A percentile compares a stretch with the other conserved stretches of the same genome.
phyloP scores from a whole-genome alignment of 1,139 yeast species.

The Yamadazyma membranifaciens region DNA sequence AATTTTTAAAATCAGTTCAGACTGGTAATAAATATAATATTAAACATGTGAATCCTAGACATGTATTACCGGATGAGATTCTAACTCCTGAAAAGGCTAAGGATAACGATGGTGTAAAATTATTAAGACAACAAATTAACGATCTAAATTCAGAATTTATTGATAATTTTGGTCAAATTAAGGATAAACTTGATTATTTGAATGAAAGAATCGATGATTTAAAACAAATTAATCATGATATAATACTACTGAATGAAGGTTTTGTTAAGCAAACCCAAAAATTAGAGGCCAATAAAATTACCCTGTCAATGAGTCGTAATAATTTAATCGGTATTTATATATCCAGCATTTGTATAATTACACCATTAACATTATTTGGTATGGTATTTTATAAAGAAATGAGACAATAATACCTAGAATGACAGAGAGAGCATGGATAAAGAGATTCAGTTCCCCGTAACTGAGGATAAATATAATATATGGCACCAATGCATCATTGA shows the following conservation, averaged over 20 bases:
- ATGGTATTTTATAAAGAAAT: neutral
- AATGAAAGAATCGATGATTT: slow-evolving; percentile 7
- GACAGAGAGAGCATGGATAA: too few species aligned
- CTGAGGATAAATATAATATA: too few species aligned
- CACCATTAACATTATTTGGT: neutral
- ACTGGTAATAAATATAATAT: slow-evolving; percentile 8
- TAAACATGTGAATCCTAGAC: neutral
- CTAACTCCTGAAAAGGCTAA: neutral
- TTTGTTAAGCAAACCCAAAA: slow-evolving; percentile 9
- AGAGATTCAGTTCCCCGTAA: too few species aligned
- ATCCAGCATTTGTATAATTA: neutral
- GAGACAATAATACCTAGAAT: too few species aligned
- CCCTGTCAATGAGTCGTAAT: slow-evolving; percentile 1
- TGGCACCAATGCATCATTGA: too few species aligned
- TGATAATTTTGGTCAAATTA: slow-evolving; percentile 1
- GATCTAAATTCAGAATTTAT: slow-evolving; percentile 2
- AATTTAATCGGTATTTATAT: neutral
- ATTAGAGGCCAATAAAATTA: slow-evolving; percentile 7
- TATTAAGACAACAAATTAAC: neutral
- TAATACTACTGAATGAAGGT: neutral
- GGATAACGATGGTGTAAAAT: neutral
- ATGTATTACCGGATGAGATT: neutral
- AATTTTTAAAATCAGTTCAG: slow-evolving; percentile 6
- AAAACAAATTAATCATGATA: slow-evolving; percentile 1
- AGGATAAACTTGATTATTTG: slow-evolving; percentile 10